Evolutionary conservation across 2,329 filamentous ascomycete species (phyloP).

Genomic region (Leptographium wingfieldii): DNA sequence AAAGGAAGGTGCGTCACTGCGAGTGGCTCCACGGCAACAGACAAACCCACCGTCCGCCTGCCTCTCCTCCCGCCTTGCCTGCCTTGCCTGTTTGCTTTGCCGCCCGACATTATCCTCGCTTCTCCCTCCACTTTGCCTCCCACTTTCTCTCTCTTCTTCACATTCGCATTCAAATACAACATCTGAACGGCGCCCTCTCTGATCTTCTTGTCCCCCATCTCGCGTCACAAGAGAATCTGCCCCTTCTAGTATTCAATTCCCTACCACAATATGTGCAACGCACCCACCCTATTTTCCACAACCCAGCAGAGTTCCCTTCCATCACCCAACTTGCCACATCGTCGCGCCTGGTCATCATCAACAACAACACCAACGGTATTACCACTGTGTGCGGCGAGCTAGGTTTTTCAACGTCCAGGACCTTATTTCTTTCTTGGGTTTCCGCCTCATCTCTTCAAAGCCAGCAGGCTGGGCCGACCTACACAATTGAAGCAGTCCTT

Average conservation of each 20-base stretch:
- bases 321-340: neutral
- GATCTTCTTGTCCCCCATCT: neutral
- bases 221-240: neutral
- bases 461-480: neutral
- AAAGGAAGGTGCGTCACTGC: neutral
- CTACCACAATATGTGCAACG: conserved; percentile 15
- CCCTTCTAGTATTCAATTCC: neutral
- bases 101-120: neutral
- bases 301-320: neutral
- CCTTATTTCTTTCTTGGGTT: neutral
- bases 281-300: conserved; percentile 10
- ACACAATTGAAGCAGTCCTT: neutral
- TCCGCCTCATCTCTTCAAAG: neutral
- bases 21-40: neutral
- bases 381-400: neutral
- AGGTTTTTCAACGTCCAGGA: neutral
- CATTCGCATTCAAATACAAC: neutral
- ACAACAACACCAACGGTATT: neutral
- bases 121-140: neutral
- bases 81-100: neutral
- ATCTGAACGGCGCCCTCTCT: neutral
- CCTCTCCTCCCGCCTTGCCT: neutral
- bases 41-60: neutral
- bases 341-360: neutral
- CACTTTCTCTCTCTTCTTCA: neutral